These are phyloP conservation scores for Parsonsia alboflavescens DNA, from an alignment of 257 asterid species.

Conservation along the genomic window DNA sequence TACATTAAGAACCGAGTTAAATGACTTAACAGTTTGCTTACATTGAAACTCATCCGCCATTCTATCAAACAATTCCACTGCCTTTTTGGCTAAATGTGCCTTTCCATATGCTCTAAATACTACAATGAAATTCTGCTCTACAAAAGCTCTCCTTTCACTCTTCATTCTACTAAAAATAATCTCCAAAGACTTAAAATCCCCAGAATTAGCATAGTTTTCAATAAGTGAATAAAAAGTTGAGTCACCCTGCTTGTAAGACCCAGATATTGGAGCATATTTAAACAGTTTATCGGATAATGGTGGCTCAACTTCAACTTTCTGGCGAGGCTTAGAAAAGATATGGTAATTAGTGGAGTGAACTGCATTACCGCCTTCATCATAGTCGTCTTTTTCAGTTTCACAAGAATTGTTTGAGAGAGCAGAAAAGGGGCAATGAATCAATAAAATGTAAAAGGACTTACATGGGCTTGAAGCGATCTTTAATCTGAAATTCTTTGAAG, in stretches of 20 bases:
- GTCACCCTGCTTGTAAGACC: conserved; percentile 76
- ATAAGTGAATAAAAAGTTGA: conserved; percentile 76
- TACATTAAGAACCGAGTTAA: conserved; percentile 81
- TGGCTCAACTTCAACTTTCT: conserved; percentile 19
- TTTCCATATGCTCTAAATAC: conserved; percentile 76
- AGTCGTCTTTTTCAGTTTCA: conserved; percentile 12
- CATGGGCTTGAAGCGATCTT: conserved; percentile 32
- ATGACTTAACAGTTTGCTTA: conserved; percentile 66
- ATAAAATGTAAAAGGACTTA: conserved; percentile 29
- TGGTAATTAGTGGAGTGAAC: conserved; percentile 6
- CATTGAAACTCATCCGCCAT: conserved; percentile 77
- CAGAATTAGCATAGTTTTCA: conserved; percentile 52
- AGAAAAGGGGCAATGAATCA: conserved; percentile 32
- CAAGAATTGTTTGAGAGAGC: conserved; percentile 19
- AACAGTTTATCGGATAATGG: conserved; percentile 59
- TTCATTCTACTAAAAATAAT: conserved; percentile 62
- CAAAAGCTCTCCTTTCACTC: conserved; percentile 50
- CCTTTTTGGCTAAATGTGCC: conserved; percentile 55
- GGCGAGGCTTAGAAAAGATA: background rate
- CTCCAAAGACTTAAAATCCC: conserved; percentile 71
- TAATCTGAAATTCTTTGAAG: conserved; percentile 29
- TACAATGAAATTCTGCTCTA: conserved; percentile 62
- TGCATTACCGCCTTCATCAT: conserved; percentile 15
- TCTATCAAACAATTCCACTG: conserved; percentile 53
- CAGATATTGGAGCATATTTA: conserved; percentile 37